phyloP scores from a whole-genome alignment of 352 stramenopile species.

The Phytopythium ostracodes region DNA sequence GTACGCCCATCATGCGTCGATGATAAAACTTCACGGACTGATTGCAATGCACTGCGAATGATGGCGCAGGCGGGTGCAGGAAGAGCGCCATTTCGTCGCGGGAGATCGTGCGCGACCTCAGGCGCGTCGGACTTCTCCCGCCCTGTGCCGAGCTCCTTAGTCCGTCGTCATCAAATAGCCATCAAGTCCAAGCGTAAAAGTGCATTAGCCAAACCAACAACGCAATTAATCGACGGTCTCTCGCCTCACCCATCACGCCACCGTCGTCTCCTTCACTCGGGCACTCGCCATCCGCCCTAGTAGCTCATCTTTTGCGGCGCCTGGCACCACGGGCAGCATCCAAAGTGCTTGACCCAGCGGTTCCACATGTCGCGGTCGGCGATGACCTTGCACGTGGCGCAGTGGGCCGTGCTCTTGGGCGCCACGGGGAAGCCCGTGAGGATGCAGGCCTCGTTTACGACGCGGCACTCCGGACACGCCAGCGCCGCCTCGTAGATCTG shows the following conservation, averaged over 20 bases:
- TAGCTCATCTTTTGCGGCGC: constrained; percentile 86
- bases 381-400: constrained; percentile 84
- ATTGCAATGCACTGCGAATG: no score
- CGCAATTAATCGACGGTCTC: no score
- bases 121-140: constrained; percentile 12
- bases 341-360: constrained; percentile 88
- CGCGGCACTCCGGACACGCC: constrained; percentile 77
- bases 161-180: neutral
- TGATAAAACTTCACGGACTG: no score
- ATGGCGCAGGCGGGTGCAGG: constrained; percentile 18
- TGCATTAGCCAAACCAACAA: neutral
- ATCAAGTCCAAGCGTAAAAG: neutral
- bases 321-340: constrained; percentile 74
- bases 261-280: neutral
- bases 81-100: constrained; percentile 35
- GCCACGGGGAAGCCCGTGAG: constrained; percentile 89
- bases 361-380: constrained; percentile 85
- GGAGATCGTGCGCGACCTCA: constrained; percentile 27
- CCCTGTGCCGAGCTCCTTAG: constrained; percentile 11
- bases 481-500: constrained; percentile 87
- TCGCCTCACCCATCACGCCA: neutral
- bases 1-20: constrained; percentile 12
- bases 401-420: constrained; percentile 86
- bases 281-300: constrained; percentile 20
- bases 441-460: constrained; percentile 79